These are phyloP conservation scores for Begonia masoniana DNA, from an alignment of 306 rosid genomes.

Conservation along the genomic window DNA sequence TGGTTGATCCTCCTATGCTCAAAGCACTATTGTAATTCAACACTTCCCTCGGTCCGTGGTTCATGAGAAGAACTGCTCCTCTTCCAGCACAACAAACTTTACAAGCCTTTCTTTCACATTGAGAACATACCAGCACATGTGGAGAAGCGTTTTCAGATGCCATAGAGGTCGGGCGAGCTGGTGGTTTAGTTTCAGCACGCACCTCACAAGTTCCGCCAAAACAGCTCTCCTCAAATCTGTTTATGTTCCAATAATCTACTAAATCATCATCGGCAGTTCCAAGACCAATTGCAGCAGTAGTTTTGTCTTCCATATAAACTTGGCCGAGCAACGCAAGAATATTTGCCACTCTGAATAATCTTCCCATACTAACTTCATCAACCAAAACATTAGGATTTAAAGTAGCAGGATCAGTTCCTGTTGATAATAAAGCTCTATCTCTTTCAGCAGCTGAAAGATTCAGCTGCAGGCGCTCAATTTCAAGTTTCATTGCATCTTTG, in stretches of 20 bases:
- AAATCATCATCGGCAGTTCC: constrained; percentile 46
- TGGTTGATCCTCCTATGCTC: constrained; percentile 49
- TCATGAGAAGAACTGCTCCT: constrained; percentile 72
- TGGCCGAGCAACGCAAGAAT: constrained; percentile 82
- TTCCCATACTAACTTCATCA: constrained; percentile 58
- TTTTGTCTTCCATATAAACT: constrained; percentile 78
- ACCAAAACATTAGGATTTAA: constrained; percentile 74
- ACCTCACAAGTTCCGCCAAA: constrained; percentile 76
- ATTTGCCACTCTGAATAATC: constrained; percentile 64
- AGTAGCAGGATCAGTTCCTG: constrained; percentile 78
- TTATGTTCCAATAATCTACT: constrained; percentile 84
- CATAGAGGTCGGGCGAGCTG: constrained; percentile 16
- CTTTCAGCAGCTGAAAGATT: constrained; percentile 97
- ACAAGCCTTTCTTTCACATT: constrained; percentile 79
- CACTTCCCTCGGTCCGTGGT: constrained; percentile 45
- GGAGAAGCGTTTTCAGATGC: constrained; percentile 35
- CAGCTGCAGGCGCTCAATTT: constrained; percentile 77
- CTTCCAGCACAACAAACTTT: constrained; percentile 93
- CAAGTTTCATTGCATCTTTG: constrained; percentile 86
- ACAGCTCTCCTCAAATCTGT: constrained; percentile 61
- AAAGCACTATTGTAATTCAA: constrained; percentile 41
- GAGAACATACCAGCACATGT: constrained; percentile 52
- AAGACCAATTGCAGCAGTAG: constrained; percentile 70
- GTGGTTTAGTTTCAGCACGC: constrained; percentile 44
- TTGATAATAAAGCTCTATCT: constrained; percentile 70